A percentile compares a stretch with the other conserved stretches of the same genome.
These are phyloP conservation scores for Neofusicoccum parvum DNA, from an alignment of 2,329 filamentous ascomycete species.

Conservation along the genomic window DNA sequence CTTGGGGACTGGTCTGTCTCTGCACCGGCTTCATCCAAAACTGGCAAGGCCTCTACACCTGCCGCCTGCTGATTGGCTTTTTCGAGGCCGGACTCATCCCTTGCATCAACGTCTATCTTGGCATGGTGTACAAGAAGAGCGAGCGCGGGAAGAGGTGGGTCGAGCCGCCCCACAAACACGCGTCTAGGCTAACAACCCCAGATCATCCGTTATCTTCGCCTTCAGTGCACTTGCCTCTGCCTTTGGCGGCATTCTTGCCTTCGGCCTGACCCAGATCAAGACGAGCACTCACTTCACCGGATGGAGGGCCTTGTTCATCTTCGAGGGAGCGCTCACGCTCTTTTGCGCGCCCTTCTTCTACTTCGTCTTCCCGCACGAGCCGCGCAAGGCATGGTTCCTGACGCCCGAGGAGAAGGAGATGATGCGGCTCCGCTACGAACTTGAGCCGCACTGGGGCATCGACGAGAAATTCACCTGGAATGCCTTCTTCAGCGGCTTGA, in stretches of 20 bases:
- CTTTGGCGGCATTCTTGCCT: conserved; percentile 63
- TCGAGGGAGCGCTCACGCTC: conserved; percentile 27
- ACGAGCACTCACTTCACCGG: conserved; percentile 46
- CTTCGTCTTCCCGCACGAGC: conserved; percentile 62
- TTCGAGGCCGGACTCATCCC: conserved; percentile 33
- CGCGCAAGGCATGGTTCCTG: conserved; percentile 60
- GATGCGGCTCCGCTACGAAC: conserved; percentile 18
- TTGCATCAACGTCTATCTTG: conserved; percentile 21
- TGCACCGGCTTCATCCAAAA: conserved; percentile 52
- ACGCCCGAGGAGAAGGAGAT: conserved; percentile 45
- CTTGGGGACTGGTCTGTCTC: conserved; percentile 54
- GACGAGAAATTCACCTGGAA: conserved; percentile 32
- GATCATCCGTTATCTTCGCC: conserved; percentile 46
- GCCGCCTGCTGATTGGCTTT: conserved; percentile 49
- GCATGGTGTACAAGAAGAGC: conserved; percentile 20
- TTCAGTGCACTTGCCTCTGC: conserved; percentile 62
- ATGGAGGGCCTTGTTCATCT: conserved; percentile 40
- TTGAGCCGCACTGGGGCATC: conserved; percentile 16
- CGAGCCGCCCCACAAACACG: conserved; percentile 56
- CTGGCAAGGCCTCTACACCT: conserved; percentile 48
- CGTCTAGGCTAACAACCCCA: conserved; percentile 39
- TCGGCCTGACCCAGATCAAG: conserved; percentile 64
- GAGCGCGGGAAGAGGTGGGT: conserved; percentile 48
- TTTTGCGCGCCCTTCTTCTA: conserved; percentile 30
- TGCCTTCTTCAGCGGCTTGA: conserved; percentile 24